Conservation (phyloP, 495 filamentous ascomycete species). For the Penicillium samsonianum region DNA sequence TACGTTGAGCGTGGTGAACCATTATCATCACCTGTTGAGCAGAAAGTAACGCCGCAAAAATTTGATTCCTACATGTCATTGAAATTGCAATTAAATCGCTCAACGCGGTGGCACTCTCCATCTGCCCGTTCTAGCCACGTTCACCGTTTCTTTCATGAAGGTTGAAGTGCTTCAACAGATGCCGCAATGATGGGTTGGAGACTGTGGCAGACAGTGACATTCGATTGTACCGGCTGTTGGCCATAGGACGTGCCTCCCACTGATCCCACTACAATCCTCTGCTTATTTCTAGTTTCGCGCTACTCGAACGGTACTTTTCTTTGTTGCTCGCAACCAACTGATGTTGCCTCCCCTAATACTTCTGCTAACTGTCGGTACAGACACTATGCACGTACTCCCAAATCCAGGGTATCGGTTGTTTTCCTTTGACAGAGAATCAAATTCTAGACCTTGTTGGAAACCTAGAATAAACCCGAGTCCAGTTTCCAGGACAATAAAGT, state of each 20-base stretch:
- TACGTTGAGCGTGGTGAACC: conserved; percentile 3
- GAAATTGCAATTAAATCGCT: too few species aligned
- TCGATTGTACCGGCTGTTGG: background rate
- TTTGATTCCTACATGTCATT: too few species aligned
- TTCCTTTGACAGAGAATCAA: too few species aligned
- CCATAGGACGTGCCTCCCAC: background rate
- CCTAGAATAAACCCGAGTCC: too few species aligned
- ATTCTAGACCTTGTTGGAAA: too few species aligned
- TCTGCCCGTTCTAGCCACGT: background rate
- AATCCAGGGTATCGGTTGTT: too few species aligned
- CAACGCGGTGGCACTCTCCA: background rate
- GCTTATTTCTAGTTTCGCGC: background rate
- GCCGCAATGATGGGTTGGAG: background rate
- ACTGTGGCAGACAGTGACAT: background rate
- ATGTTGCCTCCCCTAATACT: background rate
- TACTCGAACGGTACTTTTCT: background rate
- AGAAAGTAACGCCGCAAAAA: background rate
- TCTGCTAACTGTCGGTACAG: too few species aligned
- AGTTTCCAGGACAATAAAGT: too few species aligned
- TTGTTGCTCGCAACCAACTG: background rate
- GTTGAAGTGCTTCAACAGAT: background rate
- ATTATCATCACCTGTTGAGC: conserved; percentile 2
- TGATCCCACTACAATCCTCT: background rate
- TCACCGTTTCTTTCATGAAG: conserved; percentile 1
- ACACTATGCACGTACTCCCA: too few species aligned